Conservation (phyloP, 1,284 basidiomycete species). For the Uromyces viciae-fabae region DNA sequence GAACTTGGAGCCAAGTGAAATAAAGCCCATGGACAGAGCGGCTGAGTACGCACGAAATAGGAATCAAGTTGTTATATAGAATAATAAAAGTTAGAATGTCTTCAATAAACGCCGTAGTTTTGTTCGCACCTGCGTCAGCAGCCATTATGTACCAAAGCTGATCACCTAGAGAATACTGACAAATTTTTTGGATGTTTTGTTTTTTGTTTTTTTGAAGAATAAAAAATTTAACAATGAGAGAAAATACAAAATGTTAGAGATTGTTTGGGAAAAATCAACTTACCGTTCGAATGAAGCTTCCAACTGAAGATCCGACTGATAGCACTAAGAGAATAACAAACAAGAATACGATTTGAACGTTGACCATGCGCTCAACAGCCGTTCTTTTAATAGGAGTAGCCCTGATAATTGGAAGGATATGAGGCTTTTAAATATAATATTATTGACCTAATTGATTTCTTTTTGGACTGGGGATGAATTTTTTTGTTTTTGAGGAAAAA, state of each 20-base stretch:
- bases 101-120: slow-evolving; percentile 56
- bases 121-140: slow-evolving; percentile 42
- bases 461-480: neutral
- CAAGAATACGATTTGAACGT: slow-evolving; percentile 92
- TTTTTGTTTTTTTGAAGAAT: too few relatives aligned
- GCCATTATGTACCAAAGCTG: slow-evolving; percentile 39
- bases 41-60: slow-evolving; percentile 67
- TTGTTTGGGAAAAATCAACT: neutral
- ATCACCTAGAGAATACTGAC: slow-evolving; percentile 60
- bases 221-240: too few relatives aligned
- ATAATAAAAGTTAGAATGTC: slow-evolving; percentile 98
- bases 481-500: neutral
- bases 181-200: neutral
- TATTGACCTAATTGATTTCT: neutral
- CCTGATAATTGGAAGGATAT: too few relatives aligned
- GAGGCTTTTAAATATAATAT: too few relatives aligned
- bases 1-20: neutral
- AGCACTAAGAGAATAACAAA: slow-evolving; percentile 82
- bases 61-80: slow-evolving; percentile 97
- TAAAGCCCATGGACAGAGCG: neutral
- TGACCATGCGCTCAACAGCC: slow-evolving; percentile 92
- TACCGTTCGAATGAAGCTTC: slow-evolving; percentile 74
- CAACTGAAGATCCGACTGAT: slow-evolving; percentile 86
- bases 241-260: neutral
- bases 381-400: slow-evolving; percentile 95